A percentile compares a stretch with the other conserved stretches of the same genome.
phyloP scores from a whole-genome alignment of 2,329 filamentous ascomycete species.

The Cladosporium sp. region DNA sequence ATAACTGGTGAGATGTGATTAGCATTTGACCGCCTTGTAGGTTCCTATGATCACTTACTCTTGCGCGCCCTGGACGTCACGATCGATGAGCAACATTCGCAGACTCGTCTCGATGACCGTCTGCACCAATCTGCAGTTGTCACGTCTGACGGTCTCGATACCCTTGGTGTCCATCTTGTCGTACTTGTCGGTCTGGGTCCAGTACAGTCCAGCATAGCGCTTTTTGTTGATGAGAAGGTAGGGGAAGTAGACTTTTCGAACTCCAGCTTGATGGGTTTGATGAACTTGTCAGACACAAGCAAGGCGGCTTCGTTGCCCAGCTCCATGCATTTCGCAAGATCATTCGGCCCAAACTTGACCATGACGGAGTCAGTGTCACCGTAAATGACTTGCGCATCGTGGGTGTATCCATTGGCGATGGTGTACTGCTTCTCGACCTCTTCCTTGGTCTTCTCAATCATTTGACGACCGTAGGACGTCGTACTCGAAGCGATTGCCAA shows the following conservation, averaged over 20 bases:
- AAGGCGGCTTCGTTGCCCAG: slow-evolving; percentile 89
- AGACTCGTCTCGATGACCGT: slow-evolving; percentile 97
- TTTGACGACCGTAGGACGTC: slow-evolving; percentile 93
- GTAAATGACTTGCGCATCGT: slow-evolving; percentile 96
- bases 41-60: slow-evolving; percentile 61
- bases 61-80: slow-evolving; percentile 84
- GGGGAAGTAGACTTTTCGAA: slow-evolving; percentile 99
- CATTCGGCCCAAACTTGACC: slow-evolving; percentile 94
- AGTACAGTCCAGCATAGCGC: slow-evolving; percentile 95
- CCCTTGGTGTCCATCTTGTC: slow-evolving; percentile 99
- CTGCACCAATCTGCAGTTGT: slow-evolving; percentile 93
- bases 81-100: slow-evolving; percentile 92
- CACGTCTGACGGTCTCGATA: slow-evolving; percentile 95
- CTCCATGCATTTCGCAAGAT: slow-evolving; percentile 86
- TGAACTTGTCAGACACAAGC: slow-evolving; percentile 85
- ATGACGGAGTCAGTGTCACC: slow-evolving; percentile 99
- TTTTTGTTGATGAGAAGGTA: slow-evolving; percentile 99
- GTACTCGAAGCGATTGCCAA: slow-evolving; percentile 94
- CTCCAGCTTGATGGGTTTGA: slow-evolving; percentile 96
- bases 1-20: slow-evolving; percentile 61
- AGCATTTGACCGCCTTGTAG: slow-evolving; percentile 27
- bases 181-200: slow-evolving; percentile 89
- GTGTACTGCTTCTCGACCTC: slow-evolving; percentile 89
- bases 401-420: slow-evolving; percentile 88
- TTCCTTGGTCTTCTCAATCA: slow-evolving; percentile 98